A percentile compares a stretch with the other conserved stretches of the same genome.
phyloP scores from a whole-genome alignment of 2,329 filamentous ascomycete species.

The Neonectria ditissima region DNA sequence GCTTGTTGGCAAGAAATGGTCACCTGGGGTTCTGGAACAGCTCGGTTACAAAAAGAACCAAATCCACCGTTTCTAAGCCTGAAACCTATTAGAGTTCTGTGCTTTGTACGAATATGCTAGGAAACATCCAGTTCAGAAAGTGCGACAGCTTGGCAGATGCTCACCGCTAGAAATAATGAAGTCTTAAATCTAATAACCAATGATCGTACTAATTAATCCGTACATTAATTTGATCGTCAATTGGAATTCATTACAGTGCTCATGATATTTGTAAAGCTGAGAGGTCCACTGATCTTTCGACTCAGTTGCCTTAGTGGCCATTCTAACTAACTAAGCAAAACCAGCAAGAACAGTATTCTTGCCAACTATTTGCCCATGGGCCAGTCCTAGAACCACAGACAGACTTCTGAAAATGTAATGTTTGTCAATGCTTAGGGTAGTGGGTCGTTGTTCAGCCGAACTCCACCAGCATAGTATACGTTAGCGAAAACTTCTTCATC shows the following conservation, averaged over 20 bases:
- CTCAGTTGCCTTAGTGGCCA: no score
- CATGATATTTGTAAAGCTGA: no score
- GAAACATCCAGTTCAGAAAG: background rate
- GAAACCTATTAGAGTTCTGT: background rate
- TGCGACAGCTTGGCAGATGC: background rate
- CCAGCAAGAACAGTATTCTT: no score
- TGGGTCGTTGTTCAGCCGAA: background rate
- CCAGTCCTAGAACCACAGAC: no score
- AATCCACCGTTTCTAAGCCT: conserved; percentile 66
- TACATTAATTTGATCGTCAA: no score
- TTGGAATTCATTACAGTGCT: no score
- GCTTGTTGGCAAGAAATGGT: conserved; percentile 59
- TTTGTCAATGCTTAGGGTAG: no score
- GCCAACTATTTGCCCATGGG: no score
- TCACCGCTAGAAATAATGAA: background rate
- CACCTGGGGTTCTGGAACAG: conserved; percentile 64
- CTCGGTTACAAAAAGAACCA: conserved; percentile 69
- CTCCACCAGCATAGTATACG: background rate
- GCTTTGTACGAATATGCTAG: background rate
- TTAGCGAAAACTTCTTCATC: background rate
- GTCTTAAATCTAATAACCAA: background rate
- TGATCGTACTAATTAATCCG: background rate
- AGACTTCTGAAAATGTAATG: no score
- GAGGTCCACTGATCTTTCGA: no score
- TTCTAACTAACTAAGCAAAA: no score